A percentile compares a stretch with the other conserved stretches of the same genome.
phyloP scores from a whole-genome alignment of 768 basidiomycete species.

The Amanita fuliginea region DNA sequence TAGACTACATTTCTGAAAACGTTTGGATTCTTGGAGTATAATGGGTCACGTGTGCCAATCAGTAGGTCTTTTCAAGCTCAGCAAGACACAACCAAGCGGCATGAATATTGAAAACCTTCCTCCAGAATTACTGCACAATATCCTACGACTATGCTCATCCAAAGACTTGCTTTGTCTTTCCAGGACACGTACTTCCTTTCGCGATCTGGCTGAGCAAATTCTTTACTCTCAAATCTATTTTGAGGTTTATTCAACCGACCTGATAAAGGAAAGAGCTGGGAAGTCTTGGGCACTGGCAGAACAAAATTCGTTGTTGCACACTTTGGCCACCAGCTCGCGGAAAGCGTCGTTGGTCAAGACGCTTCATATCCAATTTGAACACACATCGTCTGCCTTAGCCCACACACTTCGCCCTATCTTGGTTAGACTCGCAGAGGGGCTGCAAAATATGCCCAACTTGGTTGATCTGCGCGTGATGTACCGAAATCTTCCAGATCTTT shows the following conservation, averaged over 20 bases:
- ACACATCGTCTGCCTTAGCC: too few relatives aligned
- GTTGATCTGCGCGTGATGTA: neutral
- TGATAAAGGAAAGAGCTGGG: neutral
- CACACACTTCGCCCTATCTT: neutral
- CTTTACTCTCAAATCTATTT: neutral
- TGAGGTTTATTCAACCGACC: neutral
- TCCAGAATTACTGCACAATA: neutral
- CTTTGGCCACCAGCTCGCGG: neutral
- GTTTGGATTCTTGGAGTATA: too few relatives aligned
- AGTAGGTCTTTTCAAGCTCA: too few relatives aligned
- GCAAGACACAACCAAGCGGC: conserved; percentile 18
- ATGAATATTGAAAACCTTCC: neutral
- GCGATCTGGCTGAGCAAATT: neutral
- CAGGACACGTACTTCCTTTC: neutral
- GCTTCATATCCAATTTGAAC: neutral
- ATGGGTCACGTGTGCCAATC: too few relatives aligned
- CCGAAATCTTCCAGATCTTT: neutral
- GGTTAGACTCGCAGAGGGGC: neutral
- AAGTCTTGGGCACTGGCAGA: neutral
- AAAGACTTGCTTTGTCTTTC: neutral
- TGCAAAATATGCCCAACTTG: neutral
- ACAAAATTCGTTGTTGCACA: neutral
- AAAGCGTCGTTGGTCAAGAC: neutral
- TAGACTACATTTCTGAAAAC: too few relatives aligned
- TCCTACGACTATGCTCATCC: neutral